phyloP scores from a whole-genome alignment of 192 early-diverging fungal genomes.

The Chytriomyces sp. region DNA sequence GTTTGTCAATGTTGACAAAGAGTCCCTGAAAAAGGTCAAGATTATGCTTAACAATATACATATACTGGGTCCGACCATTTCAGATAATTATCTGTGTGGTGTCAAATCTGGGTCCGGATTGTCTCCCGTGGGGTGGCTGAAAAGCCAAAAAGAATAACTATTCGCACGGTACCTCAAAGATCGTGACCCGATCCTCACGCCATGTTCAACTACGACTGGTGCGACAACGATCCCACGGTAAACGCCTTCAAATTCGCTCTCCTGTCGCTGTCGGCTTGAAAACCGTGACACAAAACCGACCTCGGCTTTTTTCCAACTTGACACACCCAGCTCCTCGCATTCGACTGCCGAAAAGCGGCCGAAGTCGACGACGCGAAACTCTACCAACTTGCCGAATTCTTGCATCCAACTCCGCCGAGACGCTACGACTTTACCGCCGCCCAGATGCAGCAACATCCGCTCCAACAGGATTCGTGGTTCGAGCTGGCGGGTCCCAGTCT shows the following conservation, averaged over 20 bases:
- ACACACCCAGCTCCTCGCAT: background rate
- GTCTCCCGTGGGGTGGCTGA: too few relatives aligned
- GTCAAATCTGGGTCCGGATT: too few relatives aligned
- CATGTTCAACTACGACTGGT: too few relatives aligned
- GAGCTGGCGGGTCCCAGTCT: background rate
- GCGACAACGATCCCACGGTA: too few relatives aligned
- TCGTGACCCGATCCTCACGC: too few relatives aligned
- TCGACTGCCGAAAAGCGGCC: background rate
- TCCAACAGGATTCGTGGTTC: background rate
- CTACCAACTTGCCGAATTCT: background rate
- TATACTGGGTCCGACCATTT: too few relatives aligned
- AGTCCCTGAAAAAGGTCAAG: too few relatives aligned
- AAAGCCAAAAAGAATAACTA: too few relatives aligned
- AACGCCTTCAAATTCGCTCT: conserved; percentile 30
- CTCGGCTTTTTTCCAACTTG: background rate
- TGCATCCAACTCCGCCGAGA: background rate
- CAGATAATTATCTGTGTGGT: too few relatives aligned
- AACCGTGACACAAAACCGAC: background rate
- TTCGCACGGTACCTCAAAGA: too few relatives aligned
- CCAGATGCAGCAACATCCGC: background rate
- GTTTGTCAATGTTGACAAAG: too few relatives aligned
- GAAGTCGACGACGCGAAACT: background rate
- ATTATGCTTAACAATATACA: too few relatives aligned
- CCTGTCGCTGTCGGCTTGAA: conserved; percentile 35
- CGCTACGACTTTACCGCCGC: background rate